Evolutionary conservation across 805 yeast genomes (phyloP).

Genomic region (Starmerella khaoyaiensis): DNA sequence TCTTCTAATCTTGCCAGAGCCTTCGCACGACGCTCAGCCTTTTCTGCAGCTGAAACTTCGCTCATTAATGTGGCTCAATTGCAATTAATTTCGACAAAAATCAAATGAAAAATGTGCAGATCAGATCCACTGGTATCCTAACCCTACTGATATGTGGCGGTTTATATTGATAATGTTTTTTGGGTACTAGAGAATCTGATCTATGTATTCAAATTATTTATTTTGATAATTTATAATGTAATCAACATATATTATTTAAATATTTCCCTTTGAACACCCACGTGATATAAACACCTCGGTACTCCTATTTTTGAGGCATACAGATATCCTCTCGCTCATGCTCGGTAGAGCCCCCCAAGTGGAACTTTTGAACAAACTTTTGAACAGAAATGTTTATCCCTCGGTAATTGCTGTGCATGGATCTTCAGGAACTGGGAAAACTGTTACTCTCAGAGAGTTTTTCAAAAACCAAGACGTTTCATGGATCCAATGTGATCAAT

Average conservation of each 20-base stretch:
- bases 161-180: no score
- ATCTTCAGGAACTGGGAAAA: slow-evolving; percentile 38
- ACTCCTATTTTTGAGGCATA: no score
- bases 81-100: no score
- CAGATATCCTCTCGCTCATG: slow-evolving; percentile 2
- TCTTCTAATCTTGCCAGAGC: slow-evolving; percentile 20
- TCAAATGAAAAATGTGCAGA: no score
- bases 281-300: no score
- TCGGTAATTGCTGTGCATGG: slow-evolving; percentile 35
- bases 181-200: no score
- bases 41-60: slow-evolving; percentile 16
- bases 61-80: slow-evolving; percentile 5
- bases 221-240: no score
- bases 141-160: no score
- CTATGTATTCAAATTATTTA: no score
- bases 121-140: no score
- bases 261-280: no score
- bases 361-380: slow-evolving; percentile 13
- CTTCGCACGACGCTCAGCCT: slow-evolving; percentile 17
- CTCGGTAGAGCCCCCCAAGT: slow-evolving; percentile 19
- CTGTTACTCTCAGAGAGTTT: slow-evolving; percentile 29
- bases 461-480: slow-evolving; percentile 27
- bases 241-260: no score
- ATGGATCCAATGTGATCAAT: slow-evolving; percentile 37
- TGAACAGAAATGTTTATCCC: slow-evolving; percentile 11